Base-by-base conservation (phyloP, 2,329 filamentous ascomycete genomes). In the Colletotrichum sp. region DNA sequence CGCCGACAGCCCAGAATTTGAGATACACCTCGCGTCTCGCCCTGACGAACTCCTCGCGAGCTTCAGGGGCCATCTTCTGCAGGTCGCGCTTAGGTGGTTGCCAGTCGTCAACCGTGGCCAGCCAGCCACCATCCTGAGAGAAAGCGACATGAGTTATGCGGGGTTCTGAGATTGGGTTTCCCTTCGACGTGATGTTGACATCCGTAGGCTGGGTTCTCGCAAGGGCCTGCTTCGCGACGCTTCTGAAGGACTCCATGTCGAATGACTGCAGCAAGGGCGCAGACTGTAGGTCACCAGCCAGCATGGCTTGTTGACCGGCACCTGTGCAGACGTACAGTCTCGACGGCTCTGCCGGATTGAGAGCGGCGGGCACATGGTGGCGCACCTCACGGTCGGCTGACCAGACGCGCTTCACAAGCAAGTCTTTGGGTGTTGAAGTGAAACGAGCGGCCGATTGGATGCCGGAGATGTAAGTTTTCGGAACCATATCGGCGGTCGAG, bases 81-180 rank as follows among this genome's bases (percentile, higher is more conserved):
- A 94, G 85, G 81, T 98, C 96, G 75, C 90, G 87, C 15, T 87
- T 85, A 12, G 94, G 92, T 2, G 96, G 96, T 67, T 90, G 89
- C 97, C 97, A 99, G 80, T 96, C 94, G 82, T 99, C 97, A 2
- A 98, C 91, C 2, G 95, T 98, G 6, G 94, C 96, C 73, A 99
- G 90, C 96, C 96, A 98, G 78, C 92, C 90, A 22, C 96, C 96
- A 81, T 98, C 94, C 66, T 90, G 87, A 58, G 94, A 96, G 79
- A 97, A 92, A 58, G 93, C 91, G 66, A 98, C 87, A 71, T 94
- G 91, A 8, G 91, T 93, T 62, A 98, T 91, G 76, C 94, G 91
- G 1, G 97, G 96, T 79, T 98, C 94, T 16, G 91, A 89, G 66
- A 98, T 91, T 6, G 91, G 89, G 67, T 91, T 89, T 7, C 94